Conservation (phyloP, 2,329 filamentous ascomycete genomes). For the Aspergillus neotritici region DNA sequence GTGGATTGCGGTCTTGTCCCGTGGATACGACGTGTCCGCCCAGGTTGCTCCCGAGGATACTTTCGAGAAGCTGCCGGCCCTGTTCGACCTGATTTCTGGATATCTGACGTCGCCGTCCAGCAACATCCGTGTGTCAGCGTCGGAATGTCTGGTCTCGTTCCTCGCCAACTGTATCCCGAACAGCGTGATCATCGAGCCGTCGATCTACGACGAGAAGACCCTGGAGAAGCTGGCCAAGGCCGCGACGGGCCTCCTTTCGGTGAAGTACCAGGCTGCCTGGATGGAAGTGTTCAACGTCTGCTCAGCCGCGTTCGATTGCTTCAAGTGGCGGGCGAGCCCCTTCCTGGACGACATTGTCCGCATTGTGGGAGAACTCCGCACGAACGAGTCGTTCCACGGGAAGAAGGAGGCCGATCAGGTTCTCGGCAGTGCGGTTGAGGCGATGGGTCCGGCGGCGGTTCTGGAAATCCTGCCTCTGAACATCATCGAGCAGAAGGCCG, state of each 20-base stretch:
- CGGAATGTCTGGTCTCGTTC: constrained; percentile 91
- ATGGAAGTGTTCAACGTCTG: constrained; percentile 89
- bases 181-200: constrained; percentile 77
- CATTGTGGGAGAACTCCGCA: constrained; percentile 77
- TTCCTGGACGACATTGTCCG: constrained; percentile 70
- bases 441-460: constrained; percentile 83
- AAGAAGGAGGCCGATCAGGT: constrained; percentile 95
- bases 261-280: constrained; percentile 93
- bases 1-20: constrained; percentile 91
- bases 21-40: constrained; percentile 89
- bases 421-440: constrained; percentile 77
- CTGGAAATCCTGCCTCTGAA: constrained; percentile 81
- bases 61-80: constrained; percentile 78
- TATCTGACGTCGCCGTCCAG: constrained; percentile 84
- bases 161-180: constrained; percentile 83
- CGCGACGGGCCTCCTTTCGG: constrained; percentile 68
- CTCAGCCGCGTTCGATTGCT: constrained; percentile 75
- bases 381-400: constrained; percentile 79
- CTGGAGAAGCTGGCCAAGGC: constrained; percentile 70
- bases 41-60: constrained; percentile 86
- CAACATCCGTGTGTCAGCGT: constrained; percentile 90
- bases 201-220: constrained; percentile 85
- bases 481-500: constrained; percentile 67
- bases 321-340: constrained; percentile 79
- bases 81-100: constrained; percentile 72